Evolutionary conservation across 2,329 filamentous ascomycete species (phyloP).

Genomic region (Onygenales sp.): DNA sequence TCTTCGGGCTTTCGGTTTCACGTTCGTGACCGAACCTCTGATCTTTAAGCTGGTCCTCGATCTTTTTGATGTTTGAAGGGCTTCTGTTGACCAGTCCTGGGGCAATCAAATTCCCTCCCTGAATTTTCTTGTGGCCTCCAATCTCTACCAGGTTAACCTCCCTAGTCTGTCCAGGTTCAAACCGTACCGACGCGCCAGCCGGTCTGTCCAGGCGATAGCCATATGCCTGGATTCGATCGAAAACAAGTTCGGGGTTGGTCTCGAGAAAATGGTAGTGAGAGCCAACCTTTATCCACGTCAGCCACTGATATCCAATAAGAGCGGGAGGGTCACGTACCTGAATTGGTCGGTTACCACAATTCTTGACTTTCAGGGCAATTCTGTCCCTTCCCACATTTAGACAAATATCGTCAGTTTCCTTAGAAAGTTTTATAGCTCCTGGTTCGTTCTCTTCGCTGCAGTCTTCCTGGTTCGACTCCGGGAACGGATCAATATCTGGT

Average conservation of each 20-base stretch:
- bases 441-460: conserved; percentile 63
- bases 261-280: conserved; percentile 97
- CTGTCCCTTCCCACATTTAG: conserved; percentile 68
- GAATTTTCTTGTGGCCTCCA: conserved; percentile 67
- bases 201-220: conserved; percentile 83
- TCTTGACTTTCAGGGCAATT: conserved; percentile 67
- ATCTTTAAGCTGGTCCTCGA: conserved; percentile 56
- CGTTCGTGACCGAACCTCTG: conserved; percentile 66
- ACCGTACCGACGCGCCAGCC: conserved; percentile 83
- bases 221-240: conserved; percentile 74
- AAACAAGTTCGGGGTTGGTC: conserved; percentile 80
- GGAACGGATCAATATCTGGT: conserved; percentile 59
- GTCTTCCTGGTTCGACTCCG: conserved; percentile 51
- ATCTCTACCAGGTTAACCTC: conserved; percentile 87
- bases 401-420: conserved; percentile 47
- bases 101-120: conserved; percentile 74
- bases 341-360: conserved; percentile 78
- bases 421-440: conserved; percentile 67
- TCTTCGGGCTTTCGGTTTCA: conserved; percentile 48
- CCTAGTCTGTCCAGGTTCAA: conserved; percentile 87
- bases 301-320: background rate
- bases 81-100: conserved; percentile 58
- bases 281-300: conserved; percentile 47
- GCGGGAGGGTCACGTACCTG: conserved; percentile 48
- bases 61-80: conserved; percentile 52